Percentiles rank a stretch among this genome's conserved stretches.
phyloP scores from a whole-genome alignment of 2,329 filamentous ascomycete species.

The Fusarium citri region DNA sequence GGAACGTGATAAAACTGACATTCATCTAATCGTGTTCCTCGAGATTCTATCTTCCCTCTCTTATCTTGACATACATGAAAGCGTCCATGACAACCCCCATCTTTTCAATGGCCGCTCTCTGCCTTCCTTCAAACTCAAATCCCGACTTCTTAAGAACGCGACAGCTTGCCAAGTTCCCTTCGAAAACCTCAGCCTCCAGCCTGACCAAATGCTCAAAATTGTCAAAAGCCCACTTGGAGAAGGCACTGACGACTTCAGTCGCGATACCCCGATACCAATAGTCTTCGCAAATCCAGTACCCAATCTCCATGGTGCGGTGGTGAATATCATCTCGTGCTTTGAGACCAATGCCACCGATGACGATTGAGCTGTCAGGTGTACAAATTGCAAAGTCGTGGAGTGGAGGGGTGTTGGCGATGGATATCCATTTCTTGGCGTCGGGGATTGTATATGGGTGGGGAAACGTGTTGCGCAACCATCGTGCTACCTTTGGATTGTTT shows the following conservation, averaged over 20 bases:
- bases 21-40: accelerated
- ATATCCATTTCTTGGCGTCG: conserved; percentile 5
- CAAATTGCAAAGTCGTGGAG: background rate
- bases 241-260: background rate
- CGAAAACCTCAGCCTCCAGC: conserved; percentile 3
- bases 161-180: background rate
- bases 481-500: background rate
- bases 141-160: background rate
- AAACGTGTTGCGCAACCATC: background rate
- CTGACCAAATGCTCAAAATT: background rate
- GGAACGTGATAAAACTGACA: background rate
- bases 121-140: background rate
- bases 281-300: conserved; percentile 2
- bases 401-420: background rate
- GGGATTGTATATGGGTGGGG: background rate
- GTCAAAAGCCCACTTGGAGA: background rate
- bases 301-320: conserved; percentile 7
- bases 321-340: conserved; percentile 2
- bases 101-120: conserved; percentile 3
- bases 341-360: background rate
- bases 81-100: background rate
- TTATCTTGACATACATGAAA: background rate
- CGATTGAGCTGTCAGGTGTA: accelerated
- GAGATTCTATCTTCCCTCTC: accelerated
- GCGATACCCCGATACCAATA: background rate